Base-by-base conservation (phyloP, 805 yeast genomes). In the Nakazawaea peltata region DNA sequence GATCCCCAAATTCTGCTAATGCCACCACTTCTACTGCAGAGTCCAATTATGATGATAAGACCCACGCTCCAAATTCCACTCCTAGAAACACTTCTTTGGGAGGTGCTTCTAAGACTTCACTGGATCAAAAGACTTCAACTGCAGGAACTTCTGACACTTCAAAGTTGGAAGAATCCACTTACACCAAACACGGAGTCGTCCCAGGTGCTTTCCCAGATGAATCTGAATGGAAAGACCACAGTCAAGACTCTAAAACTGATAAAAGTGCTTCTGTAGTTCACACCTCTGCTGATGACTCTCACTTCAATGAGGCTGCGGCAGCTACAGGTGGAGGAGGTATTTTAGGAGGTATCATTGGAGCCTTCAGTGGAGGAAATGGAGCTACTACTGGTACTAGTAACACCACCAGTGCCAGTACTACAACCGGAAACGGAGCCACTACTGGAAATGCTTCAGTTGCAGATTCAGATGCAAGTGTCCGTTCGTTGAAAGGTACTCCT, bases 301-400 rank as follows among this genome's bases (percentile, higher is more conserved):
- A 8, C 6, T 25, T 25, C 14, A 5, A 26, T 12, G 12, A 25
- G 11, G 37, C 34, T 14, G 36, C 32, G 5, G 43, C 39, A 6
- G 40, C 22, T 26, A 46, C 42, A 15, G 44, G 43, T 16, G 39
- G 35, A 19, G 36, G 36, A 4, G 42, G 42, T 21, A 30, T 39
- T 16, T 14, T 39, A 4, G 42, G 39, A n/a, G 40, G 40, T 16
- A 19, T 37, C 25, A 23, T 39, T 6, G 23, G 33, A 4, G 30
- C 23, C 10, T 32, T 33, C 19, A 37, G 29, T 8, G 38, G 41
- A 12, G n/a, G n/a, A n/a, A n/a, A n/a, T n/a, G n/a, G n/a, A n/a
- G n/a, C n/a, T n/a, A n/a, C n/a, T n/a, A 25, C 27, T 10, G 36
- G 32, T 4, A 18, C 15, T 15, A 4, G 13, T 21, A 19, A 22